A percentile compares a stretch with the other conserved stretches of the same genome.
phyloP scores from a whole-genome alignment of 179 eudicot genomes.

The Vitellaria paradoxa region DNA sequence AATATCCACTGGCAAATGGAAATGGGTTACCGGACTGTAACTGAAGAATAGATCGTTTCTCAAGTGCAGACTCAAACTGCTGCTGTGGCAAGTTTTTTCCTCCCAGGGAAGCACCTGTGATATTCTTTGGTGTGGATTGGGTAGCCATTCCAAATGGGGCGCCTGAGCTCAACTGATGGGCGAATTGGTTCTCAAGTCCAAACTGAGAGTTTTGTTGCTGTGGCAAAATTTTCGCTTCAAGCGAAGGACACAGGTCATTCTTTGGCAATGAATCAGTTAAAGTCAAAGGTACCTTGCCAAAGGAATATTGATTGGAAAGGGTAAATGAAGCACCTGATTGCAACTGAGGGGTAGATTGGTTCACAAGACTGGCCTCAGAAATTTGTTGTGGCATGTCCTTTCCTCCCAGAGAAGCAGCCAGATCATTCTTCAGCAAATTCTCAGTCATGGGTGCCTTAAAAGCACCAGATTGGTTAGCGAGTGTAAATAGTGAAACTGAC shows the following conservation, averaged over 20 bases:
- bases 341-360: neutral
- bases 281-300: neutral
- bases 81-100: neutral
- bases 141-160: too few species aligned
- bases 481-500: neutral
- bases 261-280: neutral
- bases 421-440: neutral
- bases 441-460: neutral
- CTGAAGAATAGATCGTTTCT: neutral
- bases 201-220: neutral
- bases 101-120: neutral
- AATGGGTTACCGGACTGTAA: neutral
- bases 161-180: neutral
- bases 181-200: neutral
- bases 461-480: neutral
- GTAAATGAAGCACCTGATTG: neutral
- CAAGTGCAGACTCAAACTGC: slow-evolving; percentile 5
- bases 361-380: neutral
- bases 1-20: neutral
- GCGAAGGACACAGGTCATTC: neutral
- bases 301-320: neutral
- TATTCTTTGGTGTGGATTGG: too few species aligned
- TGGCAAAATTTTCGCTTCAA: neutral
- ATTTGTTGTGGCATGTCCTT: neutral
- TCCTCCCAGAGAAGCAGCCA: neutral